These are phyloP conservation scores for Stephanodiscus triporus DNA, from an alignment of 108 stramenopile species.

Conservation along the genomic window DNA sequence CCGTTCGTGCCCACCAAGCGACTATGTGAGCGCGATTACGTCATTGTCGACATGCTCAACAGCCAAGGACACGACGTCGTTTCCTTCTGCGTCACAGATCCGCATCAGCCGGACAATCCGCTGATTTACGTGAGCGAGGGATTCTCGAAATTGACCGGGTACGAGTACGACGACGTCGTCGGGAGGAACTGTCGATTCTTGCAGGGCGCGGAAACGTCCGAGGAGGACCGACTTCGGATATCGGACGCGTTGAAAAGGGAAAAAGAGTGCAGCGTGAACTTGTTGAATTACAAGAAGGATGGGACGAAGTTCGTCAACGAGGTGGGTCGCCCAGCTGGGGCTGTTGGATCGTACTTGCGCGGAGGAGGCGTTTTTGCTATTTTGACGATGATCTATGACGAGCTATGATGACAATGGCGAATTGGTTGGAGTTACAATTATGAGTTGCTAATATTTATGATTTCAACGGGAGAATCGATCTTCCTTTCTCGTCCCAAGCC, in stretches of 20 bases:
- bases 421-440: neutral
- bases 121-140: conserved; percentile 41
- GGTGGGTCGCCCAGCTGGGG: neutral
- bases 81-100: conserved; percentile 47
- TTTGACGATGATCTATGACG: neutral
- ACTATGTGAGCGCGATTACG: conserved; percentile 35
- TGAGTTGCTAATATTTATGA: neutral
- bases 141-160: conserved; percentile 43
- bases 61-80: conserved; percentile 39
- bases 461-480: neutral
- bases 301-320: conserved; percentile 48
- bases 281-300: conserved; percentile 54
- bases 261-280: conserved; percentile 42
- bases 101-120: conserved; percentile 35
- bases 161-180: conserved; percentile 28
- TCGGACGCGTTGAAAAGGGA: conserved; percentile 33
- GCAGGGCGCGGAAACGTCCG: conserved; percentile 29
- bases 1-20: conserved; percentile 35
- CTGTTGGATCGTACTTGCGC: neutral
- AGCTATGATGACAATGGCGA: neutral
- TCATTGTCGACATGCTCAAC: conserved; percentile 51
- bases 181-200: conserved; percentile 49
- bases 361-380: neutral
- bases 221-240: conserved; percentile 34
- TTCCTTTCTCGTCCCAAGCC: neutral